phyloP scores from a whole-genome alignment of 164 flowering plant genomes.

The Houttuynia cordata region DNA sequence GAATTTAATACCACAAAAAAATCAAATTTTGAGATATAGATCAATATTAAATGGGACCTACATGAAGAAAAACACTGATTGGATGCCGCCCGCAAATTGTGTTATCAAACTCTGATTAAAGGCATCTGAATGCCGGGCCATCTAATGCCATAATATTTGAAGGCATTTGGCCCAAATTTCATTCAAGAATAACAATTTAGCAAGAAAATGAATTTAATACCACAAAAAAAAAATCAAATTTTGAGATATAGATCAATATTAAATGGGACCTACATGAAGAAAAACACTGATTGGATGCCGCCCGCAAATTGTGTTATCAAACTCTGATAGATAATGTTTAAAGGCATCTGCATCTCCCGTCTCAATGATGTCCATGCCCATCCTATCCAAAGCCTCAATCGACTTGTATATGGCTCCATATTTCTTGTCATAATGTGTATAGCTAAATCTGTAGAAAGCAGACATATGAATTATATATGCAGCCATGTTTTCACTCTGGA shows the following conservation, averaged over 20 bases:
- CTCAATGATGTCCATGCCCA: slow-evolving; percentile 97
- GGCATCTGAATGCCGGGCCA: too few relatives aligned
- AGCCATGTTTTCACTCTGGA: neutral
- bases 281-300: slow-evolving; percentile 95
- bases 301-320: slow-evolving; percentile 89
- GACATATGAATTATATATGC: neutral
- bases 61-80: slow-evolving; percentile 87
- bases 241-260: too few relatives aligned
- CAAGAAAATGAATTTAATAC: neutral
- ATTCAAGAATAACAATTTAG: neutral
- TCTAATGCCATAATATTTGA: too few relatives aligned
- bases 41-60: slow-evolving; percentile 12
- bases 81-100: slow-evolving; percentile 99
- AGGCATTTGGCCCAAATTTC: neutral
- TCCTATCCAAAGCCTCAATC: slow-evolving; percentile 80
- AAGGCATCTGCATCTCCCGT: slow-evolving; percentile 85
- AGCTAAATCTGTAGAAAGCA: slow-evolving; percentile 45
- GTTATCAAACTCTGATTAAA: slow-evolving; percentile 75
- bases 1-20: too few relatives aligned
- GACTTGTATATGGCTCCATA: slow-evolving; percentile 82
- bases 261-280: slow-evolving; percentile 48
- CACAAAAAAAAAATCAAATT: too few relatives aligned
- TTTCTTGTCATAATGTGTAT: slow-evolving; percentile 65
- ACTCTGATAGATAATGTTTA: slow-evolving; percentile 58
- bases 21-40: too few relatives aligned